Evolutionary conservation across 2,329 filamentous ascomycete species (phyloP), one percentile per base, ranked within the genome.

Genomic region (Aspergillus caelatus): DNA sequence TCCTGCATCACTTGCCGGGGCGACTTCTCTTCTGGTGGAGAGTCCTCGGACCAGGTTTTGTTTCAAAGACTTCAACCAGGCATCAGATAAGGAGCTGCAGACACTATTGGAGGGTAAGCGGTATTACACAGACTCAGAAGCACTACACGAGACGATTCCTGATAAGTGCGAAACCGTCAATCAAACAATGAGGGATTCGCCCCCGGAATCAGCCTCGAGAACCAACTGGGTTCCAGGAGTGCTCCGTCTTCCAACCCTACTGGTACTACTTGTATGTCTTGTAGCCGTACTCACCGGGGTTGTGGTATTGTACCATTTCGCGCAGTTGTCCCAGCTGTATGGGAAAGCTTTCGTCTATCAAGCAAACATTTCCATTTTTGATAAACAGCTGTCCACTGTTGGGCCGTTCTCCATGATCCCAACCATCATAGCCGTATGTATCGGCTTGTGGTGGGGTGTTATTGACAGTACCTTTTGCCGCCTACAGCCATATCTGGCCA

Each of bases 401-500:
- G 55, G 39, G 12, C 55, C 55, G 19, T 57, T 57, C 30, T 57
- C 55, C 3, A 57, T 57, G 16, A 30, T 57, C 6, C 55, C 55
- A 57, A 57, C 55, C 19, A 12, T 57, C 11, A 57, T 57, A 30
- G 55, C 55, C 8, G 55, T 57, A 12, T 39, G 55, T 23, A 46
- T 57, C 28, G 55, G 55, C 28, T 36, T 57, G 7, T 57, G 55
- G 55, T 57, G 55, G 55, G 21, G 55, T 19, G 23, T 32, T 16
- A 57, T 57, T 21, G 55, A 57, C 26, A 45, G 30, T 23, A 57
- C 34, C 41, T 48, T 57, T 23, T 45, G 39, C 23, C 55, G 39
- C n/a, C 55, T 57, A 16, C 55, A 57, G 21, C 55, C 55, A n/a
- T 57, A 46, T 16, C 55, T 57, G 14, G 55, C 55, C 8, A 57